These are phyloP conservation scores for Tuber borchii DNA, from an alignment of 495 filamentous ascomycete species.

Conservation along the genomic window DNA sequence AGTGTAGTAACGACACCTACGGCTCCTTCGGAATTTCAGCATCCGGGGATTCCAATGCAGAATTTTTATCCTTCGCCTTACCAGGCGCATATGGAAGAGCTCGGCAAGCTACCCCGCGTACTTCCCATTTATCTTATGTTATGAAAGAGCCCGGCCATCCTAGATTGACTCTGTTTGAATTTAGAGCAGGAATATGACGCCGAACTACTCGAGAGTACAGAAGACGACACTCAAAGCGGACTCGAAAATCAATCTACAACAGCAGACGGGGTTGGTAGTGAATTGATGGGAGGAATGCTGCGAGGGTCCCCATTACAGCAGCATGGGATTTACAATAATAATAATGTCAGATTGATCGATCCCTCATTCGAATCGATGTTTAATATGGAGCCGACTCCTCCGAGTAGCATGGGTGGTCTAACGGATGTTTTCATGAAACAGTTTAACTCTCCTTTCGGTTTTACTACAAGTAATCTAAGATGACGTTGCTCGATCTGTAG, in stretches of 20 bases:
- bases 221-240: slow-evolving; percentile 53
- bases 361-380: slow-evolving; percentile 40
- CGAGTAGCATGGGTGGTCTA: slow-evolving; percentile 37
- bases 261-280: slow-evolving; percentile 31
- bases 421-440: slow-evolving; percentile 39
- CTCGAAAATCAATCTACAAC: slow-evolving; percentile 34
- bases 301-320: slow-evolving; percentile 27
- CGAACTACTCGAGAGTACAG: slow-evolving; percentile 77
- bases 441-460: slow-evolving; percentile 39
- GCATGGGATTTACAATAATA: slow-evolving; percentile 31
- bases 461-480: slow-evolving; percentile 30
- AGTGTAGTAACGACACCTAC: slow-evolving; percentile 41
- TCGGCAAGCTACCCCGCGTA: slow-evolving; percentile 79
- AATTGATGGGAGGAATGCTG: slow-evolving; percentile 30
- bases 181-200: slow-evolving; percentile 99
- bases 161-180: slow-evolving; percentile 68
- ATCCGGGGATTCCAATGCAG: slow-evolving; percentile 36
- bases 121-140: slow-evolving; percentile 48
- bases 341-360: slow-evolving; percentile 37
- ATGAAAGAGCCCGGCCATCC: slow-evolving; percentile 69
- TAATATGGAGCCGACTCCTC: slow-evolving; percentile 32
- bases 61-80: slow-evolving; percentile 76
- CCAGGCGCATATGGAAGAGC: slow-evolving; percentile 91
- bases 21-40: slow-evolving; percentile 36
- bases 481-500: slow-evolving; percentile 14